phyloP scores from a whole-genome alignment of 768 basidiomycete genomes.

The Boletus pseudopeckii region DNA sequence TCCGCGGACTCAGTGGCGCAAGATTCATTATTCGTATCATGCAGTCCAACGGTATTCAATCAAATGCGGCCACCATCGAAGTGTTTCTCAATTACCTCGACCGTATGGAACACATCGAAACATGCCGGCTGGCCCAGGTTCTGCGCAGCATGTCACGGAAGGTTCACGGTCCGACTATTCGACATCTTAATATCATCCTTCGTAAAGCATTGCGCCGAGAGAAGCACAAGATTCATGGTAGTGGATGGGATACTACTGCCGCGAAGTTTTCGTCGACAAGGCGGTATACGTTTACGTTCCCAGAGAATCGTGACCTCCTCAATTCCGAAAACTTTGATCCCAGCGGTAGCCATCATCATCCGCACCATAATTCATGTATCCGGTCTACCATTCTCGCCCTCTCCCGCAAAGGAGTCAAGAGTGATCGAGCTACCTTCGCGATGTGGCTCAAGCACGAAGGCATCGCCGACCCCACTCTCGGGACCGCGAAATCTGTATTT shows the following conservation, averaged over 20 bases:
- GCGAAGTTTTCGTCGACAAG: slow-evolving; percentile 37
- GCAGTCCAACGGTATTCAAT: slow-evolving; percentile 45
- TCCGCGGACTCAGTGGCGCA: slow-evolving; percentile 48
- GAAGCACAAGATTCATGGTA: slow-evolving; percentile 41
- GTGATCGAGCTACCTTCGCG: slow-evolving; percentile 55
- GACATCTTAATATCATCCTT: slow-evolving; percentile 56
- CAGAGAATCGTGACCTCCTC: slow-evolving; percentile 12
- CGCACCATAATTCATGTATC: slow-evolving; percentile 32
- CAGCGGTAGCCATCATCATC: slow-evolving; percentile 39
- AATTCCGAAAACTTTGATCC: slow-evolving; percentile 44
- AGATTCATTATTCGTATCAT: slow-evolving; percentile 52
- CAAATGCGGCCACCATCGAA: slow-evolving; percentile 53
- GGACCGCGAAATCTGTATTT: slow-evolving; percentile 52
- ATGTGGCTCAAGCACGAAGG: slow-evolving; percentile 65
- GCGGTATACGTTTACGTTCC: slow-evolving; percentile 12
- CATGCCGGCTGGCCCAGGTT: slow-evolving; percentile 45
- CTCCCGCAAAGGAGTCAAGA: slow-evolving; percentile 43
- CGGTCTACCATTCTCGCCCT: slow-evolving; percentile 47
- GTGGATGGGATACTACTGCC: slow-evolving; percentile 46
- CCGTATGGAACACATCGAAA: slow-evolving; percentile 39
- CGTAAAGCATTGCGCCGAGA: slow-evolving; percentile 51
- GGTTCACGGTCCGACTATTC: slow-evolving; percentile 45
- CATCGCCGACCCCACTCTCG: slow-evolving; percentile 47
- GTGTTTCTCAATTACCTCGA: slow-evolving; percentile 54
- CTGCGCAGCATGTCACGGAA: slow-evolving; percentile 45